A percentile compares a stretch with the other conserved stretches of the same genome.
Evolutionary conservation across 495 filamentous ascomycete genomes (phyloP).

Genomic region (Lepidopterella palustris): DNA sequence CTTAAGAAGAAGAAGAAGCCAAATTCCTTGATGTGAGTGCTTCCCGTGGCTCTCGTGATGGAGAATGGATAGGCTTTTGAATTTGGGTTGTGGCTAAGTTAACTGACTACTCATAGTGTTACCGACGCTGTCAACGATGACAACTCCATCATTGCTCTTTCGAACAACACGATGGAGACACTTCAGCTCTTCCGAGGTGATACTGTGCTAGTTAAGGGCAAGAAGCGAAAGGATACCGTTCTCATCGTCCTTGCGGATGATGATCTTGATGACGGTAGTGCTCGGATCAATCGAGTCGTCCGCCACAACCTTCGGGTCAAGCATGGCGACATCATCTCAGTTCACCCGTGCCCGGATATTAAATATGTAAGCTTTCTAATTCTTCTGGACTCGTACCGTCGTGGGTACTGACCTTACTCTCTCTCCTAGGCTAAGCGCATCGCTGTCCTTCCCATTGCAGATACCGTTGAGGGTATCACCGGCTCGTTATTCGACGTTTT

Average conservation of each 20-base stretch:
- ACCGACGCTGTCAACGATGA: constrained; percentile 98
- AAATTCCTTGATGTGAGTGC: constrained; percentile 83
- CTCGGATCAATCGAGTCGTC: constrained; percentile 94
- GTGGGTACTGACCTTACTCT: constrained; percentile 23
- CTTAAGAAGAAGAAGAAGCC: constrained; percentile 99
- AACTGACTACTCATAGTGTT: constrained; percentile 55
- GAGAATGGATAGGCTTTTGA: not conserved
- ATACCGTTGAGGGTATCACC: constrained; percentile 94
- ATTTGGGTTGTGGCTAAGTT: not conserved
- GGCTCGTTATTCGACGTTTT: constrained; percentile 98
- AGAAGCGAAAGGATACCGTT: constrained; percentile 99
- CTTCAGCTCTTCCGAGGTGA: constrained; percentile 97
- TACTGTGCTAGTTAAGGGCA: constrained; percentile 95
- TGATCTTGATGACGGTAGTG: constrained; percentile 93
- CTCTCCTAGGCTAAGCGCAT: constrained; percentile 86
- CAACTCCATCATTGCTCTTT: constrained; percentile 97
- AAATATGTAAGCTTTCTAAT: constrained; percentile 75
- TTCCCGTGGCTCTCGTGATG: not conserved
- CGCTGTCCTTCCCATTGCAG: constrained; percentile 94
- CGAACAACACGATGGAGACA: constrained; percentile 98
- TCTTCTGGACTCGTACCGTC: not conserved
- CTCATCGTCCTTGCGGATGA: constrained; percentile 96
- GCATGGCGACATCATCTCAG: constrained; percentile 93
- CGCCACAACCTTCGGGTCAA: constrained; percentile 97
- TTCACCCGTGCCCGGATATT: constrained; percentile 99